Evolutionary conservation across 2,329 filamentous ascomycete species (phyloP).

Genomic region (Coleophoma eucalyptorum): DNA sequence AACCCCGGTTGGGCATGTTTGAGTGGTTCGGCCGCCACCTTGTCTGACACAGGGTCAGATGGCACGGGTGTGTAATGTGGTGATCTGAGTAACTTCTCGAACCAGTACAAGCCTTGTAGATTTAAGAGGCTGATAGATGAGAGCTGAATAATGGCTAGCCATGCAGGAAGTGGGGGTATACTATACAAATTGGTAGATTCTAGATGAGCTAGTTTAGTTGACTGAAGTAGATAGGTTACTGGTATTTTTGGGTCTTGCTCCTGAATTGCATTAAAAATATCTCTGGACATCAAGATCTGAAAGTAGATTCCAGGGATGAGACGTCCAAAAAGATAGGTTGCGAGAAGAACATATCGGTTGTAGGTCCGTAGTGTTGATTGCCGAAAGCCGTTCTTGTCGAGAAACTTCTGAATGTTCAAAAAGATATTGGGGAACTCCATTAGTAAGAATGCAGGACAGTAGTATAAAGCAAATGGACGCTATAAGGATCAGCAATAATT

Average conservation of each 20-base stretch:
- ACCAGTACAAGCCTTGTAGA: slow-evolving; percentile 8
- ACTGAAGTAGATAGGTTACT: neutral
- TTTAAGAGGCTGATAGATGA: slow-evolving; percentile 1
- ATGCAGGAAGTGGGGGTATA: neutral
- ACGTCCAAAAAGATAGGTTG: slow-evolving; percentile 2
- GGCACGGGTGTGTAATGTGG: neutral
- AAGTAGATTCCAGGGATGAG: slow-evolving; percentile 1
- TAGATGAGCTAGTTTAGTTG: neutral
- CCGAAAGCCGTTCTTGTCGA: neutral
- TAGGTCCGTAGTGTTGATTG: neutral
- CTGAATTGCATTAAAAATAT: slow-evolving; percentile 2
- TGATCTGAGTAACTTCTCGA: slow-evolving; percentile 2
- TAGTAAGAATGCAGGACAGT: slow-evolving; percentile 4
- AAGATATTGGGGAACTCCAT: slow-evolving; percentile 9
- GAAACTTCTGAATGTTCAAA: slow-evolving; percentile 4
- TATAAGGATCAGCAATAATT: neutral
- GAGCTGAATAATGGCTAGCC: slow-evolving; percentile 1
- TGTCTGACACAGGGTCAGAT: neutral
- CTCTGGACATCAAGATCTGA: neutral
- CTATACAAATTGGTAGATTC: neutral
- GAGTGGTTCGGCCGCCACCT: neutral
- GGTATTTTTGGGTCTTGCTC: neutral
- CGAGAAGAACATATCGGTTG: slow-evolving; percentile 3
- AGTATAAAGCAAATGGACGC: slow-evolving; percentile 6
- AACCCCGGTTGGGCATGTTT: neutral